Base-by-base conservation (phyloP, 768 basidiomycete genomes). In the Sutorius australiensis region DNA sequence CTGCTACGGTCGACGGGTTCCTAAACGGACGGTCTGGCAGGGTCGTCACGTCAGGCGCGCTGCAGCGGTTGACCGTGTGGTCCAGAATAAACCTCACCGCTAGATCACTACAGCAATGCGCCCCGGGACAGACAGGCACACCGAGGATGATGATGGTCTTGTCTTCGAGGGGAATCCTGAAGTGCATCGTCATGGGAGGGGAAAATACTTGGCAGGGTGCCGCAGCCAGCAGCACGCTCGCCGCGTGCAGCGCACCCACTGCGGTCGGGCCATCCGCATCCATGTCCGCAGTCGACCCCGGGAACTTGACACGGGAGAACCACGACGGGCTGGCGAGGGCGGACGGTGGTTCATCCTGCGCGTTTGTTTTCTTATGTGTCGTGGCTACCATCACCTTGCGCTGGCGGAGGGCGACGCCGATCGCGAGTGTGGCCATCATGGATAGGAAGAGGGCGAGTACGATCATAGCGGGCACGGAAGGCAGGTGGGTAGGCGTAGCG, bases 141-240 rank as follows among this genome's bases (percentile, higher is more conserved):
- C 66, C 66, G 14, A 62, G 48, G 28, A 67, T 49, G 46, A 65
- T 46, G 19, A 67, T 16, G 16, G 64, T 60, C 47, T 58, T 56
- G 48, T 56, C 55, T 37, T 53, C 17, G 19, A 57, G 38, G 13
- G 65, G 65, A 13, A 57, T 48, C 43, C 48, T 38, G n/a, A 65
- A 55, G 27, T 58, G 60, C 50, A 67, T 67, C 21, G 46, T 32
- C 63, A 60, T 59, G 32, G 65, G 51, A 32, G 60, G 36, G 14
- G 58, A 50, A 24, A 67, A 56, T 5, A 53, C 32, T 32, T 63
- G 64, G 37, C 47, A 63, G 24, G 60, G 60, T 19, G 67, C 63
- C 38, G 60, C 65, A 50, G 67, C 67, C 14, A 67, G 54, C 4
- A 67, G 39, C 2, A 59, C 50, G 44, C 57, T 56, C 34, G 63